Conservation (phyloP, 2,329 filamentous ascomycete genomes). For the Trichoderma atroviride region DNA sequence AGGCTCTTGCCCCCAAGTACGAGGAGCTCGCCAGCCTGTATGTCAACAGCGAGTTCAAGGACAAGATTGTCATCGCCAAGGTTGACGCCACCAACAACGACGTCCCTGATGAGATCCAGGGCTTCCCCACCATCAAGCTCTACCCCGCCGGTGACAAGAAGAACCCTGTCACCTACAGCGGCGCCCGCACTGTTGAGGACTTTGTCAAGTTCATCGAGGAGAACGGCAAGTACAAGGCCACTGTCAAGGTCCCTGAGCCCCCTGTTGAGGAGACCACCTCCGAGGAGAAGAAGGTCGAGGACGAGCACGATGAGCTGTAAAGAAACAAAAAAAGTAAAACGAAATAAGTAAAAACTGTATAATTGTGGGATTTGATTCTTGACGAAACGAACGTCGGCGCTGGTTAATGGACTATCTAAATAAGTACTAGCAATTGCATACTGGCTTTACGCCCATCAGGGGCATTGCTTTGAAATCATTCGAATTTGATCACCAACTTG, state of each 20-base stretch:
- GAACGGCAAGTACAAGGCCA: conserved; percentile 87
- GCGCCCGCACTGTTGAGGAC: conserved; percentile 87
- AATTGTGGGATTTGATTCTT: conserved; percentile 37
- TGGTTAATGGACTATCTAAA: conserved; percentile 34
- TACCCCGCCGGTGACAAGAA: conserved; percentile 89
- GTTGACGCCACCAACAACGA: conserved; percentile 96
- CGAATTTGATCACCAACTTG: conserved; percentile 21
- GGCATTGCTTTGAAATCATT: conserved; percentile 30
- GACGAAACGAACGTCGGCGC: conserved; percentile 39
- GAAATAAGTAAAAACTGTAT: conserved; percentile 34
- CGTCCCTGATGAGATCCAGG: conserved; percentile 92
- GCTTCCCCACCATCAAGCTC: conserved; percentile 99
- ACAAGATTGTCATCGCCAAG: conserved; percentile 92
- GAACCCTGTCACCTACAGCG: conserved; percentile 81
- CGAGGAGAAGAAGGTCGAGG: conserved; percentile 60
- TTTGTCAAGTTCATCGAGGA: conserved; percentile 90
- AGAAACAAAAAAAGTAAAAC: conserved; percentile 34
- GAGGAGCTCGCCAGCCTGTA: conserved; percentile 85
- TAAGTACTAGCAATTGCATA: conserved; percentile 31
- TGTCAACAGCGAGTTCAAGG: conserved; percentile 75
- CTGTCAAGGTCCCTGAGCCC: conserved; percentile 59
- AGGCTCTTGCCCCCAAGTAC: conserved; percentile 94
- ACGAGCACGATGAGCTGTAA: conserved; percentile 86
- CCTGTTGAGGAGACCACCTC: conserved; percentile 53
- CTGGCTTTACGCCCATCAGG: conserved; percentile 35